A percentile compares a stretch with the other conserved stretches of the same genome.
These are phyloP conservation scores for Cladobotryum mycophilum DNA, from an alignment of 2,329 filamentous ascomycete species.

Conservation along the genomic window DNA sequence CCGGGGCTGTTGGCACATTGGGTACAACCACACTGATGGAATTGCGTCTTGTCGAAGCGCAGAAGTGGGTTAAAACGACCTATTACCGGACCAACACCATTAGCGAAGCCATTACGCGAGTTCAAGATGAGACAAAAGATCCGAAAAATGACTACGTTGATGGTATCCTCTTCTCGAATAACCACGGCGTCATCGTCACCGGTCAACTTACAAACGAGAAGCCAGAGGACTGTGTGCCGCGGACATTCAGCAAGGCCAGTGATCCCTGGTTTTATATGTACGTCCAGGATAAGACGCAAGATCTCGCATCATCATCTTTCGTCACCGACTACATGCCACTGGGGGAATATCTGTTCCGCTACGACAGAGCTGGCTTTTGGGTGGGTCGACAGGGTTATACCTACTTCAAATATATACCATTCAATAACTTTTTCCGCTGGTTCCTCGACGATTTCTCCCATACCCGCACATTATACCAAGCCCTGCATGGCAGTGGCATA, in stretches of 20 bases:
- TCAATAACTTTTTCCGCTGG: constrained; percentile 53
- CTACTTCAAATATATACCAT: constrained; percentile 43
- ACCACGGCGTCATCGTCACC: constrained; percentile 46
- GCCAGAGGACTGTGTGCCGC: neutral
- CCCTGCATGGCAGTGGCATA: constrained; percentile 52
- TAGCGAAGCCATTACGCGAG: constrained; percentile 35
- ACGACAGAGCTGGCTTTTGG: constrained; percentile 62
- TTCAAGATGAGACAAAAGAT: constrained; percentile 21
- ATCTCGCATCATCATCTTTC: neutral
- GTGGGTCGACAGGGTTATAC: constrained; percentile 53
- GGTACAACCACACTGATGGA: constrained; percentile 60
- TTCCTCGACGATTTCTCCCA: constrained; percentile 55
- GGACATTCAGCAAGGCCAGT: constrained; percentile 42
- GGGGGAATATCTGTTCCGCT: constrained; percentile 51
- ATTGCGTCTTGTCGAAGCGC: constrained; percentile 47
- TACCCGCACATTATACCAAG: constrained; percentile 56
- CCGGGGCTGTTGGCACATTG: constrained; percentile 61
- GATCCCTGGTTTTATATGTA: constrained; percentile 65
- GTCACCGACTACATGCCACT: constrained; percentile 20
- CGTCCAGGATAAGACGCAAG: constrained; percentile 32
- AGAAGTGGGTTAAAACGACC: constrained; percentile 48
- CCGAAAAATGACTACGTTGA: constrained; percentile 50
- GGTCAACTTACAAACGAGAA: constrained; percentile 35
- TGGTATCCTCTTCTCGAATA: constrained; percentile 47
- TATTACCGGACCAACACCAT: constrained; percentile 43